Evolutionary conservation across 441 rosid genomes (phyloP), one percentile per base, ranked within the genome.

Genomic region (Biscutella laevigata): DNA sequence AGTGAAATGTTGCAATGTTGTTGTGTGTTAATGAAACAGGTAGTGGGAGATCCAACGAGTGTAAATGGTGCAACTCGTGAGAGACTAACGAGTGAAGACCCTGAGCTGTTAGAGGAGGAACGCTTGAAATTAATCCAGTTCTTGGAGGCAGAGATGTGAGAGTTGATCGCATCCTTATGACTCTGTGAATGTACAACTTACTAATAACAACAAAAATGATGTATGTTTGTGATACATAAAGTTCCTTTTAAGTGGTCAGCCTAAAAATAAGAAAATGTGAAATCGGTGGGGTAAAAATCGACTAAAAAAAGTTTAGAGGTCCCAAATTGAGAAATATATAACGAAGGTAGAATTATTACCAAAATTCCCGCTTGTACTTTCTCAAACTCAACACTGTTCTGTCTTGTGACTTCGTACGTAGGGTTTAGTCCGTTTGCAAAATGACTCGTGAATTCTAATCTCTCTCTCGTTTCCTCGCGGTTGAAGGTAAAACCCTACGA

Each of bases 41-140:
- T 65, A 2, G 73, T 55, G 51, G 73, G 71, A 22, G 83, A 74
- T 56, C 68, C 53, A 9, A 69, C 64, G 29, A 68, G 78, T 8
- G 67, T 26, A 0, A 66, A 64, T 34, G 78, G 77, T n/a, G 61
- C 53, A 28, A 59, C 79, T 10, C 64, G 87, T 21, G 73, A 59
- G 71, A 77, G 83, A 70, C 64, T 86, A 64, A 74, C 49, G 1
- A 64, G 69, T 0, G 86, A 80, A 8, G 81, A 91, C 66, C 88
- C 85, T 3, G 75, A 71, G 54, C 80, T 91, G 17, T 72, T 77
- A 3, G 70, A 46, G 65, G 82, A 74, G 10, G 95, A 88, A 54
- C 71, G 83, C 35, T 22, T 20, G 51, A 74, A 74, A 63, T 62
- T 91, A 69, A 71, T 72, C 57, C 66, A 53, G 67, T 75, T 80